Base-by-base conservation (phyloP, 495 filamentous ascomycete genomes). In the Sabuloglossum arenarium region DNA sequence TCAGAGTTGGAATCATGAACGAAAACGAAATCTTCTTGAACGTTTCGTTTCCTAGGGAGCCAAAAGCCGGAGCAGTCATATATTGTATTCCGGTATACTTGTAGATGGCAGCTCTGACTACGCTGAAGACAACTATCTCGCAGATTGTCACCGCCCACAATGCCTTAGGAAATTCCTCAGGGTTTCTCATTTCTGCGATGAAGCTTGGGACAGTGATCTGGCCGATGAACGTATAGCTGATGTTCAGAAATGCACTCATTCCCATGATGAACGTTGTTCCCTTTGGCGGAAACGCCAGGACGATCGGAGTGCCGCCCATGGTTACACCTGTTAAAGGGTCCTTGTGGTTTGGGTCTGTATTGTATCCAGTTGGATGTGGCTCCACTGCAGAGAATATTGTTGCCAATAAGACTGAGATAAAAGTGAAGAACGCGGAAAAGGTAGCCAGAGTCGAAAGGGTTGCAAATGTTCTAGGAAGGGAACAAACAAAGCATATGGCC, bases 1-100 rank as follows among this genome's bases (percentile, higher is more conserved):
- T 88, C 60, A 94, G 69, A 0, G 87, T 94, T 9, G 87, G 87
- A 52, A 94, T 82, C 87, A 93, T 93, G 73, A 94, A 91, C 24
- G 81, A 85, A 67, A 91, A 94, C 0, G 85, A 75, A 10, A 88
- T 73, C 66, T 91, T 90, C 69, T 88, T 85, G 70, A 78, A 88
- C 0, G 79, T 37, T 3, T 78, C 75, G 52, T 85, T 75, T 45
- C 79, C 74, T 19, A 94, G 69, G 5, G 85, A 86, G 21, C 85
- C 86, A 61, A 94, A 94, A 0, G 87, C 87, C 0, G 87, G 87
- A 2, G 81, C 70, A 0, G 76, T 80, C 67, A 83, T 86, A 70
- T 94, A 94, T 63, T 88, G 80, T 21, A 81, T 88, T 47, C 87
- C 87, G 10, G 82, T 87, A 65, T 84, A 91, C 21, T 70, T 84